Evolutionary conservation across 306 rosid genomes (phyloP).

Genomic region (Cicer bijugum): DNA sequence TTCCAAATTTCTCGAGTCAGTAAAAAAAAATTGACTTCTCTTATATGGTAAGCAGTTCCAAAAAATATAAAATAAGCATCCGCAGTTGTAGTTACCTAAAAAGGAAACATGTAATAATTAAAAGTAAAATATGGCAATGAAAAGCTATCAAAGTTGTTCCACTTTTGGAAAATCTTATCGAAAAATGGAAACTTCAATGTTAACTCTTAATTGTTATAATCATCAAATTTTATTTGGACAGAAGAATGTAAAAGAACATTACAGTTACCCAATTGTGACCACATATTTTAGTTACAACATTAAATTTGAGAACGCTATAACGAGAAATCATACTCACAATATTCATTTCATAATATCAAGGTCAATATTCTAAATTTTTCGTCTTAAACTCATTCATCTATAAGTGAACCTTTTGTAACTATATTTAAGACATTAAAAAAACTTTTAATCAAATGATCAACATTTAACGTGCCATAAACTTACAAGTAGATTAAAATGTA

Average conservation of each 20-base stretch:
- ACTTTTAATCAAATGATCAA: constrained; percentile 37
- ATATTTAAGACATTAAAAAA: constrained; percentile 22
- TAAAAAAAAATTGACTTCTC: constrained; percentile 28
- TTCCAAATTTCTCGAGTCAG: constrained; percentile 30
- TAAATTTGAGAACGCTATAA: neutral
- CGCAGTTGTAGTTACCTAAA: neutral
- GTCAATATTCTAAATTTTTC: constrained; percentile 6
- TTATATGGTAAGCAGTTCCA: neutral
- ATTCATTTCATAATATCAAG: neutral
- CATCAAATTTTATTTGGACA: constrained; percentile 24
- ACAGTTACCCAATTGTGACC: constrained; percentile 4
- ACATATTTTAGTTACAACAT: neutral
- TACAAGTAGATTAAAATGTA: constrained; percentile 29
- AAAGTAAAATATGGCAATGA: neutral
- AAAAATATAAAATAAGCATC: neutral
- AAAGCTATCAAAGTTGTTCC: constrained; percentile 22
- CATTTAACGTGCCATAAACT: constrained; percentile 34
- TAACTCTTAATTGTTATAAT: constrained; percentile 7
- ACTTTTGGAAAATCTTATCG: neutral
- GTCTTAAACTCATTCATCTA: constrained; percentile 7
- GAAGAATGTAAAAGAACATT: constrained; percentile 20
- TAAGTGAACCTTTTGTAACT: constrained; percentile 27
- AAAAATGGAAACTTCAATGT: constrained; percentile 1
- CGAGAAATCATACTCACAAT: neutral
- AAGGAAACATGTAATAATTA: constrained; percentile 13